A percentile compares a stretch with the other conserved stretches of the same genome.
phyloP scores from a whole-genome alignment of 352 stramenopile genomes.

The Phytopythium sindhum region DNA sequence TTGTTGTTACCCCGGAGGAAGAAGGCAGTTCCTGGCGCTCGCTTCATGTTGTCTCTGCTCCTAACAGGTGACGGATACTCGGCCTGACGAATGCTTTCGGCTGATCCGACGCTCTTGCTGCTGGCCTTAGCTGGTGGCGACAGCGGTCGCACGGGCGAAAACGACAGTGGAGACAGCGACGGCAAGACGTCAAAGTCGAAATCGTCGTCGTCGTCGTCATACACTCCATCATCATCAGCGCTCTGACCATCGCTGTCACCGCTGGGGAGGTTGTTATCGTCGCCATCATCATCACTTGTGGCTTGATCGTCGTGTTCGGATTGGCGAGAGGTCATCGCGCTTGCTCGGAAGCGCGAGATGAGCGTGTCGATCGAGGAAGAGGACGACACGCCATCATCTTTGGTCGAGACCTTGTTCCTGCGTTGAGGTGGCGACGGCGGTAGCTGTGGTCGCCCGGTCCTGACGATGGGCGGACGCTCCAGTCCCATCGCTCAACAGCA shows the following conservation, averaged over 20 bases:
- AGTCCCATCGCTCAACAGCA: neutral
- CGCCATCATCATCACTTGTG: conserved; percentile 12
- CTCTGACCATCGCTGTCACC: neutral
- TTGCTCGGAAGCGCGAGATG: conserved; percentile 45
- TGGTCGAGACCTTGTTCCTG: neutral
- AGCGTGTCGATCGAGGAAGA: conserved; percentile 34
- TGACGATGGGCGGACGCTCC: neutral
- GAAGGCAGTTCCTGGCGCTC: conserved; percentile 2
- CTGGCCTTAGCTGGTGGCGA: neutral
- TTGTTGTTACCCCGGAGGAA: neutral
- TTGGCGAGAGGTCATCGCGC: conserved; percentile 10
- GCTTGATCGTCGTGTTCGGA: neutral
- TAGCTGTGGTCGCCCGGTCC: neutral
- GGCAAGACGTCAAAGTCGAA: neutral
- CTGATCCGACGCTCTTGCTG: neutral
- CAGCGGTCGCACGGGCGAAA: neutral
- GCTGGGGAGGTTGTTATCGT: neutral
- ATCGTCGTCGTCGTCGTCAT: conserved; percentile 1
- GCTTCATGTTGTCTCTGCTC: conserved; percentile 8
- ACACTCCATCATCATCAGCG: neutral
- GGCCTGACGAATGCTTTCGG: neutral
- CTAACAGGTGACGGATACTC: neutral
- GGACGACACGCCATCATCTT: neutral
- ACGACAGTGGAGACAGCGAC: conserved; percentile 5
- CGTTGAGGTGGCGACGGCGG: neutral